Conservation (phyloP, 2,329 filamentous ascomycete genomes). For the Clarireedia sp. region DNA sequence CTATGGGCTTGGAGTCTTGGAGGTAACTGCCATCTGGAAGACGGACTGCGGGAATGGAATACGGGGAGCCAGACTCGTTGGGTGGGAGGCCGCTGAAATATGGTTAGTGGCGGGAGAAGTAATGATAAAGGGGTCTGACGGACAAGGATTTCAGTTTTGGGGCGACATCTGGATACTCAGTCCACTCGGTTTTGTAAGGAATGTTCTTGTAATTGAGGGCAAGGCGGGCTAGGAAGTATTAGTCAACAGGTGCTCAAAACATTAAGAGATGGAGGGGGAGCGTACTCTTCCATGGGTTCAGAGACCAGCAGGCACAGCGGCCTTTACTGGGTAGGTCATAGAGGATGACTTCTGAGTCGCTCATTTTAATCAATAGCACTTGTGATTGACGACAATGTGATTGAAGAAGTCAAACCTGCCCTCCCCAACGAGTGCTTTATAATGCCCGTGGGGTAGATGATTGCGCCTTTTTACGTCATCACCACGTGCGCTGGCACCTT, state of each 20-base stretch:
- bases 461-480: too few species aligned
- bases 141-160: slow-evolving; percentile 47
- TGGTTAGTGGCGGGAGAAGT: not conserved
- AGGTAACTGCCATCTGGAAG: slow-evolving; percentile 49
- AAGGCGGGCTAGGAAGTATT: slow-evolving; percentile 38
- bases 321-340: slow-evolving; percentile 55
- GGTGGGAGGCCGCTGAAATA: slow-evolving; percentile 34
- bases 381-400: not conserved
- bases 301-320: slow-evolving; percentile 47
- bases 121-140: slow-evolving; percentile 19
- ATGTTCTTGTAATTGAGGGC: slow-evolving; percentile 60
- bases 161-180: slow-evolving; percentile 60
- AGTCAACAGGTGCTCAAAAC: not conserved
- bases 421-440: too few species aligned
- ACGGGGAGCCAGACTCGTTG: slow-evolving; percentile 30
- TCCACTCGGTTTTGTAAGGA: slow-evolving; percentile 61
- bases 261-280: not conserved
- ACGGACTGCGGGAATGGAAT: slow-evolving; percentile 48
- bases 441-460: too few species aligned
- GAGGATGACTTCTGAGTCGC: slow-evolving; percentile 36
- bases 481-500: too few species aligned
- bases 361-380: not conserved
- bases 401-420: not conserved
- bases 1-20: slow-evolving; percentile 59
- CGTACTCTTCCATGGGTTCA: slow-evolving; percentile 64